Conservation (phyloP, 2,329 filamentous ascomycete species). For the Ophiostoma sp. region DNA sequence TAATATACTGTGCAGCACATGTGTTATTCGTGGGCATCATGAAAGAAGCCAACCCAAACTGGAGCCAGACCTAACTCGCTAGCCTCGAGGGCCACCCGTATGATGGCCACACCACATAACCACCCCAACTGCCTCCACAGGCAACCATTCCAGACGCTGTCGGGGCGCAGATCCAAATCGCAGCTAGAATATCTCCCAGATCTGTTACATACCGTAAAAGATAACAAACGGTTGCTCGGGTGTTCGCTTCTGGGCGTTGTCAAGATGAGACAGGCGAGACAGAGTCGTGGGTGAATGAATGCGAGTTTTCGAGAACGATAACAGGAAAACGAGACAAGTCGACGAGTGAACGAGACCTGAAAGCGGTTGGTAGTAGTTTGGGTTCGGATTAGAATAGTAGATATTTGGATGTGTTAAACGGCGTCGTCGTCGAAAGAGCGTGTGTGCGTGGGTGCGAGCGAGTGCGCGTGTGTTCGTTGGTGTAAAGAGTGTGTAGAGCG, state of each 20-base stretch:
- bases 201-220: background rate
- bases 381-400: conserved; percentile 54
- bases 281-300: background rate
- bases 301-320: background rate
- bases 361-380: background rate
- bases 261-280: background rate
- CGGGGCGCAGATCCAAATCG: background rate
- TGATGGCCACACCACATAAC: background rate
- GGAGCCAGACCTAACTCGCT: background rate
- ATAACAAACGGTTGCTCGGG: background rate
- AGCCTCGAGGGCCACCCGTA: background rate
- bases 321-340: background rate
- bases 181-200: background rate
- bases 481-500: background rate
- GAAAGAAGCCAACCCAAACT: background rate
- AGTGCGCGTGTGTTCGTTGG: background rate
- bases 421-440: conserved; percentile 13
- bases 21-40: background rate
- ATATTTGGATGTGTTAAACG: background rate
- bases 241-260: background rate
- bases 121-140: conserved; percentile 1
- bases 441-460: background rate
- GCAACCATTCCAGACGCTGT: background rate
- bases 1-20: background rate
- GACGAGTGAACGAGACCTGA: conserved; percentile 15